phyloP scores from a whole-genome alignment of 306 rosid genomes.

The Inga leiocalycina region DNA sequence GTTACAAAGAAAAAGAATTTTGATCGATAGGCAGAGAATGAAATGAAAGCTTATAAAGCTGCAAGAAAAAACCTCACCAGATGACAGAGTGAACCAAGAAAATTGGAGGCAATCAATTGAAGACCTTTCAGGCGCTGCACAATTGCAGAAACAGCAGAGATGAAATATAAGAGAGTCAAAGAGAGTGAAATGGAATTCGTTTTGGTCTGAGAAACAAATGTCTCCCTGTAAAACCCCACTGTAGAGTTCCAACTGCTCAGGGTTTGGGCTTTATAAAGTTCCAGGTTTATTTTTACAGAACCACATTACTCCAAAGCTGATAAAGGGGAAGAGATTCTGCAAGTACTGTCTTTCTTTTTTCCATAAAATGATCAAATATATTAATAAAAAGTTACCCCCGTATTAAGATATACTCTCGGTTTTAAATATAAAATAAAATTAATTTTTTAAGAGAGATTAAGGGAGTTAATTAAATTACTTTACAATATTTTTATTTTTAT shows the following conservation, averaged over 20 bases:
- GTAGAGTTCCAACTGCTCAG: background rate
- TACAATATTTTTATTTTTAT: too few relatives aligned
- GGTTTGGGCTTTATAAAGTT: constrained; percentile 1
- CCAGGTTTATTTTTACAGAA: background rate
- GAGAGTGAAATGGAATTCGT: constrained; percentile 29
- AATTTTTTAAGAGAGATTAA: too few relatives aligned
- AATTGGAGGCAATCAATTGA: background rate
- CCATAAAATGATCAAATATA: too few relatives aligned
- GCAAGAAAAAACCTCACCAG: constrained; percentile 10
- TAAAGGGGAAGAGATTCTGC: background rate
- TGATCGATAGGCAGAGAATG: background rate
- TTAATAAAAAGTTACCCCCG: too few relatives aligned
- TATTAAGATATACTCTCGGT: too few relatives aligned
- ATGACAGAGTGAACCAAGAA: background rate
- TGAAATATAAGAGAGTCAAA: background rate
- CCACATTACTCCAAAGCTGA: background rate
- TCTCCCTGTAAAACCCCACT: constrained; percentile 18
- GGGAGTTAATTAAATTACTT: too few relatives aligned
- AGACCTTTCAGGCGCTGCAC: background rate
- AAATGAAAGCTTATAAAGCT: background rate
- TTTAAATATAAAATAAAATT: too few relatives aligned
- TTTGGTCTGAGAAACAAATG: constrained; percentile 10
- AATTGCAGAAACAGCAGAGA: constrained; percentile 4
- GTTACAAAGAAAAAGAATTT: background rate
- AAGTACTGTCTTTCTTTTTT: too few relatives aligned